These are phyloP conservation scores for Sclerotinia glacialis DNA, from an alignment of 2,329 filamentous ascomycete genomes.

Conservation along the genomic window DNA sequence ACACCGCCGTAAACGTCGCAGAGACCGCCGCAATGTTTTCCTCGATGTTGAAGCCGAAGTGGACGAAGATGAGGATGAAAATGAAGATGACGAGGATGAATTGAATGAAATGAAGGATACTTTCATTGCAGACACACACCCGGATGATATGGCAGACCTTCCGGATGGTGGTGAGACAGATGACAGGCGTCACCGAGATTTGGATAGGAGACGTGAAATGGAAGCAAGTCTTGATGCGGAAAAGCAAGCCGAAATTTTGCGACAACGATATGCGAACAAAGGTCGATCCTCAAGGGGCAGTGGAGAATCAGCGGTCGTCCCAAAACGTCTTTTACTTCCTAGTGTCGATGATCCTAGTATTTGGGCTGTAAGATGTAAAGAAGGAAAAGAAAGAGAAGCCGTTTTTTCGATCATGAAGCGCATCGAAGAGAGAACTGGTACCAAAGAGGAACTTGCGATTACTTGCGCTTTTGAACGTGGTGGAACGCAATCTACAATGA, in stretches of 20 bases:
- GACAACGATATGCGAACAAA: constrained; percentile 83
- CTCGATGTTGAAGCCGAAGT: constrained; percentile 98
- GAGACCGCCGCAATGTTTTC: constrained; percentile 77
- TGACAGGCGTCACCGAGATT: constrained; percentile 87
- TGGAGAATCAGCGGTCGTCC: constrained; percentile 72
- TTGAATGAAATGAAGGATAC: constrained; percentile 73
- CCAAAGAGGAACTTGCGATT: constrained; percentile 78
- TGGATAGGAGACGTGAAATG: constrained; percentile 86
- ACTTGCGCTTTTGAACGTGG: constrained; percentile 91
- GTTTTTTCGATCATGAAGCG: constrained; percentile 85
- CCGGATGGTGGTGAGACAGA: constrained; percentile 75
- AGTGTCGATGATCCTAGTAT: constrained; percentile 95
- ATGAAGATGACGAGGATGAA: constrained; percentile 85
- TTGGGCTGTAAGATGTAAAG: constrained; percentile 89
- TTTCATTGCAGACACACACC: constrained; percentile 85
- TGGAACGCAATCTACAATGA: constrained; percentile 73
- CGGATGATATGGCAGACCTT: constrained; percentile 79
- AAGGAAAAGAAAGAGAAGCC: constrained; percentile 92
- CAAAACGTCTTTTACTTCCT: constrained; percentile 81
- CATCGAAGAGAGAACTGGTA: constrained; percentile 73
- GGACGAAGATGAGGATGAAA: constrained; percentile 86
- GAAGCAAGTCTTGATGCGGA: constrained; percentile 88
- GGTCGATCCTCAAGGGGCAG: constrained; percentile 65
- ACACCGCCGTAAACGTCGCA: constrained; percentile 75
- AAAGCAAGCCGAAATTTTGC: constrained; percentile 82